Base-by-base conservation (phyloP, 2,329 filamentous ascomycete species). In the Sclerotinia subarctica region DNA sequence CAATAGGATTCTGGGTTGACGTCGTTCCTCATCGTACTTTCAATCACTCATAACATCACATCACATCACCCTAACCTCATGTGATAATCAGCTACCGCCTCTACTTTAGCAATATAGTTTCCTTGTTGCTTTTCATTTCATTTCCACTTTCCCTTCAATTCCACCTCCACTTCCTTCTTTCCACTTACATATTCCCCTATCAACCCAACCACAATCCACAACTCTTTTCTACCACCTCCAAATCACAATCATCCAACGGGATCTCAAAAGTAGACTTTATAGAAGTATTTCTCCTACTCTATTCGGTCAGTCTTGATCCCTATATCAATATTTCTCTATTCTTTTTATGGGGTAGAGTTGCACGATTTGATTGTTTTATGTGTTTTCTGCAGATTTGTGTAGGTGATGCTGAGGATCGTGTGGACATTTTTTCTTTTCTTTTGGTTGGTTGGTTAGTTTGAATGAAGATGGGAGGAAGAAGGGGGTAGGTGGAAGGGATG, bases 261-360 rank as follows among this genome's bases (percentile, higher is more conserved):
- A 63, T 63, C 59, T 63, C 47, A 52, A 63, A 63, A 63, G 59
- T 63, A 63, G 59, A 63, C 59, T 26, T 63, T 63, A 42, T 63
- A 38, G 59, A 63, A 63, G 59, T 51, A 63, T 63, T 63, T 63
- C 59, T 63, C 29, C 59, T 24, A 63, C 59, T 63, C 47, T 63
- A 42, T 63, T 63, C 59, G 59, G 59, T 63, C 59, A 63, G 59
- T 52, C 59, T 63, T 63, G 46, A 63, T 63, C 46, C 47, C 59
- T 38, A 63, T 26, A 52, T 63, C 29, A 63, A 63, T 26, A 42
- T 19, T 32, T 52, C 46, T 63, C 35, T 52, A 8, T 38, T 51
- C 59, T 51, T 63, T 63, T 19, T 17, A 24, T 19, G 56, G 56
- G 13, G 21, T 24, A 29, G 29, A 32, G 58, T 19, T 46, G 58